Evolutionary conservation across 1,284 basidiomycete genomes (phyloP), one percentile per base, ranked within the genome.

Genomic region (Pseudozyma sp.): DNA sequence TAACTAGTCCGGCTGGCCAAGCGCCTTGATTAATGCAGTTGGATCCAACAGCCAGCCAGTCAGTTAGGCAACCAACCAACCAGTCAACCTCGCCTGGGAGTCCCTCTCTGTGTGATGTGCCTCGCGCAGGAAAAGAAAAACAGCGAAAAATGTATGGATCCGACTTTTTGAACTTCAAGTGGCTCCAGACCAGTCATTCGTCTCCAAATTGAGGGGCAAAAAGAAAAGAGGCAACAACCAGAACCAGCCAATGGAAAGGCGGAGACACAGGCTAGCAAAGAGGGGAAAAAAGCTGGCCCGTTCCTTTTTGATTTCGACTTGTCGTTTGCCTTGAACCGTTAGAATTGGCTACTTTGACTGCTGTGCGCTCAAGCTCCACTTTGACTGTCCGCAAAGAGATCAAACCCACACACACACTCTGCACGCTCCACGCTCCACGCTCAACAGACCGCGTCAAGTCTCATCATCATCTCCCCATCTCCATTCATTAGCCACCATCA

Each of bases 351-450:
- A 40, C 42, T 56, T 35, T 31, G 25, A 31, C 25, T 31, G 25
- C 25, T 31, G 25, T 31, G 25, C 25, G 25, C 25, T 31, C 25
- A 14, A 48, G 8, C 53, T 52, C 47, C 53, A 64, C 52, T 58
- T 47, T 59, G 34, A 35, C 49, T 52, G 38, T 31, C 52, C 45
- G 19, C 45, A 25, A 11, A 12, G 21, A 48, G 57, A 51, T 59
- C 58, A 52, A 31, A 31, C 57, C 34, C 44, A 58, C 68, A 31
- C 68, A 31, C 25, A 31, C 14, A 44, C 43, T 64, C 57, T 64
- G 61, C 61, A 64, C 68, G 52, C 59, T 61, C 57, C 55, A 68
- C 65, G 65, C 54, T 58, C 59, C 68, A 62, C 65, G 65, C 55
- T 69, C 65, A 52, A 56, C 65, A 57, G 21, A 34, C 45, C 38